Conservation (phyloP, 2,329 filamentous ascomycete species). For the Fusarium torulosum region DNA sequence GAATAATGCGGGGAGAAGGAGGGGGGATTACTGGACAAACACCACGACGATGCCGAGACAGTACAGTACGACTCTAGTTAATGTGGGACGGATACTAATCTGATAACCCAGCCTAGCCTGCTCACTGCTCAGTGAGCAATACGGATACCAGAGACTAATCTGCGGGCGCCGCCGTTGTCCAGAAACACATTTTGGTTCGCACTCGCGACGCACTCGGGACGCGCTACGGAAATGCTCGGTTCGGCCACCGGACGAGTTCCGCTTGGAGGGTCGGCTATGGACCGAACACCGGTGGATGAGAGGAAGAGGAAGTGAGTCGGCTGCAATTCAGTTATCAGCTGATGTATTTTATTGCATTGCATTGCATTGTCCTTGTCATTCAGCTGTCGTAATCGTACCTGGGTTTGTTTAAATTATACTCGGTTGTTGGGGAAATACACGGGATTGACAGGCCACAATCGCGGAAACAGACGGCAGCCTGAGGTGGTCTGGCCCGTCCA, state of each 20-base stretch:
- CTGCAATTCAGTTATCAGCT: not conserved
- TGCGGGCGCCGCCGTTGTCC: no score
- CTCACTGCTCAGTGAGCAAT: not conserved
- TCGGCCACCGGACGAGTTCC: slow-evolving; percentile 42
- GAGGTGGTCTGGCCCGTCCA: slow-evolving; percentile 31
- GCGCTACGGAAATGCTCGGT: slow-evolving; percentile 45
- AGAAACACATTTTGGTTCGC: no score
- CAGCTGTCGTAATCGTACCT: slow-evolving; percentile 11
- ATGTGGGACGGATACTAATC: not conserved
- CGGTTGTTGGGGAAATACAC: slow-evolving; percentile 18
- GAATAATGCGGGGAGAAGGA: slow-evolving; percentile 33
- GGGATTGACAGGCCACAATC: slow-evolving; percentile 29
- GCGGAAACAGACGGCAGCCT: slow-evolving; percentile 29
- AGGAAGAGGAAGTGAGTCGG: not conserved
- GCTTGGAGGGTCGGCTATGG: slow-evolving; percentile 15
- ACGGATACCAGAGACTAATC: not conserved
- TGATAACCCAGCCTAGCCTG: slow-evolving; percentile 9
- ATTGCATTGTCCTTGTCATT: not conserved
- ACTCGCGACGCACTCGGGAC: slow-evolving; percentile 32
- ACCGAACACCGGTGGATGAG: not conserved
- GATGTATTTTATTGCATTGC: not conserved
- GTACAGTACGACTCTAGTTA: no score
- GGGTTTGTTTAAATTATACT: not conserved
- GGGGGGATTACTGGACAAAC: not conserved
- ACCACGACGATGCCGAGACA: not conserved